phyloP scores from a whole-genome alignment of 768 basidiomycete species.

The Amanita muscaria region DNA sequence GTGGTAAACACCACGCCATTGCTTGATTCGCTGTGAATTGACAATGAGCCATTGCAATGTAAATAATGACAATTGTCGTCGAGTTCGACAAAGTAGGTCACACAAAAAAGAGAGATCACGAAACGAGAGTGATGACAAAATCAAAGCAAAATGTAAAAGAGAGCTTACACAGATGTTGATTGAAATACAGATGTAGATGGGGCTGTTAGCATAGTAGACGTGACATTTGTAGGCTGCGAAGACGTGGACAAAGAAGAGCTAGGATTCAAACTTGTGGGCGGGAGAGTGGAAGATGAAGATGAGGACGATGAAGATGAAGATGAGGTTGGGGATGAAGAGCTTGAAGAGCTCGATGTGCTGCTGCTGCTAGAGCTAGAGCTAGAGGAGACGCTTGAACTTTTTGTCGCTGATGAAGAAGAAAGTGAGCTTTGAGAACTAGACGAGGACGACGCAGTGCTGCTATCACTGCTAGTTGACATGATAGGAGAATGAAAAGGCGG shows the following conservation, averaged over 20 bases:
- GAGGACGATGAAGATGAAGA: not conserved
- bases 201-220: not conserved
- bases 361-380: not conserved
- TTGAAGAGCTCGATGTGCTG: not conserved
- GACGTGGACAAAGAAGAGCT: not conserved
- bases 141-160: too few species aligned
- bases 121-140: too few species aligned
- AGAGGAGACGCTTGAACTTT: not conserved
- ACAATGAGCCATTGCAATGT: too few species aligned
- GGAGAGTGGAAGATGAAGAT: not conserved
- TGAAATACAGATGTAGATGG: not conserved
- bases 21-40: slow-evolving; percentile 1
- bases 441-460: too few species aligned
- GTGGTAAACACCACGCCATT: slow-evolving; percentile 24
- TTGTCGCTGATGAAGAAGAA: not conserved
- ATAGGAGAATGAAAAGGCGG: not conserved
- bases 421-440: not conserved
- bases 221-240: not conserved
- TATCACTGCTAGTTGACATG: not conserved
- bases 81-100: too few species aligned
- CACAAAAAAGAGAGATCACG: too few species aligned
- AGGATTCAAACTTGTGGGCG: not conserved
- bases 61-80: too few species aligned
- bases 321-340: not conserved
- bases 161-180: slow-evolving; percentile 5